Evolutionary conservation across 805 yeast genomes (phyloP).

Genomic region (Teunomyces funiuensis): DNA sequence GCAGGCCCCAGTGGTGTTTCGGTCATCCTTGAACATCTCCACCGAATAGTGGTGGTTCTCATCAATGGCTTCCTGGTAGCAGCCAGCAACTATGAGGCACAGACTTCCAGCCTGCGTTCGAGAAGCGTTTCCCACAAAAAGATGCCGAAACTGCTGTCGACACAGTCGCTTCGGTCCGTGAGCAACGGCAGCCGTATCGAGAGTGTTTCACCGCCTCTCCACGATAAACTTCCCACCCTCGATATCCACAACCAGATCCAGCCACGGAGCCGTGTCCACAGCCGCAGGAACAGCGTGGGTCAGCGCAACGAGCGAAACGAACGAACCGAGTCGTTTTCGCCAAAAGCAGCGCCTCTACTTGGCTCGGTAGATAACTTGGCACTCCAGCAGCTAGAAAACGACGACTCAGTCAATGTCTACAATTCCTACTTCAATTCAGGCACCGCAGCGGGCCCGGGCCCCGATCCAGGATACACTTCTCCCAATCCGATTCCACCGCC

Average conservation of each 20-base stretch:
- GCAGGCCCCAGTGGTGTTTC: neutral
- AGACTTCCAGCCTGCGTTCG: neutral
- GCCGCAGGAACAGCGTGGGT: neutral
- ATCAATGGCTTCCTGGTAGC: constrained; percentile 3
- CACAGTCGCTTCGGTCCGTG: neutral
- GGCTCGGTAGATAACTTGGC: neutral
- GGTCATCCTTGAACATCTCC: neutral
- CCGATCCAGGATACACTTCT: neutral
- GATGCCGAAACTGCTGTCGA: constrained; percentile 1
- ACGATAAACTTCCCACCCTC: neutral
- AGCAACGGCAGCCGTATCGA: neutral
- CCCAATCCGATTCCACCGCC: neutral
- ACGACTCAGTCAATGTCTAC: constrained; percentile 5
- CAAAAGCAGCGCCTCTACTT: neutral
- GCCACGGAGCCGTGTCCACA: neutral
- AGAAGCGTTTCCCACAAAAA: neutral
- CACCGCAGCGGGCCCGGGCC: neutral
- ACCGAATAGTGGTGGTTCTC: neutral
- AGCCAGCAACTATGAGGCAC: constrained; percentile 1
- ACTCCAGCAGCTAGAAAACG: neutral
- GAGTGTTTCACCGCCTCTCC: neutral
- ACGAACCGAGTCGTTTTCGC: neutral
- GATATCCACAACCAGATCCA: neutral
- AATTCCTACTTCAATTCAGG: constrained; percentile 7
- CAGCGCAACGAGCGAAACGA: neutral